phyloP scores from a whole-genome alignment of 768 basidiomycete species.

The Amanita pallidorosea region DNA sequence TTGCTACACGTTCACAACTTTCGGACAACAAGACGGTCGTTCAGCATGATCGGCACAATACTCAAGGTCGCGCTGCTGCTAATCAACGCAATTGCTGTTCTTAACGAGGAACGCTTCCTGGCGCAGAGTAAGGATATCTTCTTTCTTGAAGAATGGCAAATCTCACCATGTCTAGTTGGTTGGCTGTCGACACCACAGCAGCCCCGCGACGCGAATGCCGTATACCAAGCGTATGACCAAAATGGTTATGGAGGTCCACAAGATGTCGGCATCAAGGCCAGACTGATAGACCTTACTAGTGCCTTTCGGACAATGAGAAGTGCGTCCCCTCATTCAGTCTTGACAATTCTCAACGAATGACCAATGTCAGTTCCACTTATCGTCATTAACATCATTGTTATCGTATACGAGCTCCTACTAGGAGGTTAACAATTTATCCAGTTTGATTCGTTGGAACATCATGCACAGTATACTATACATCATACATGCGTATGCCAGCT shows the following conservation, averaged over 20 bases:
- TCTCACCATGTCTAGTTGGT: constrained; percentile 49
- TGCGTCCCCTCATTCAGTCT: constrained; percentile 33
- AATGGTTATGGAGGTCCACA: constrained; percentile 41
- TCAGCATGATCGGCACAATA: constrained; percentile 45
- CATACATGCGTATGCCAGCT: no score
- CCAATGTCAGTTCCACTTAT: constrained; percentile 76
- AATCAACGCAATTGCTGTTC: constrained; percentile 89
- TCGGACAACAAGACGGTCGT: neutral
- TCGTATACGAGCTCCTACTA: constrained; percentile 74
- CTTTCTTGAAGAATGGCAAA: constrained; percentile 9
- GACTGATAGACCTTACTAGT: constrained; percentile 85
- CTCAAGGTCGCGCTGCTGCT: constrained; percentile 82
- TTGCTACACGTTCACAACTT: neutral
- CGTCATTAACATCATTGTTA: constrained; percentile 75
- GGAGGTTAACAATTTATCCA: constrained; percentile 23
- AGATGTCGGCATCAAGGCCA: constrained; percentile 71
- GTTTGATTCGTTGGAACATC: no score
- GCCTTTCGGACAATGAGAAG: constrained; percentile 97
- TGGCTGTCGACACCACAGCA: constrained; percentile 67
- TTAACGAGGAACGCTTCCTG: constrained; percentile 95
- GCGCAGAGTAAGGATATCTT: constrained; percentile 59
- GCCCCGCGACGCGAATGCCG: constrained; percentile 42
- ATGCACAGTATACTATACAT: no score
- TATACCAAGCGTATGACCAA: constrained; percentile 60
- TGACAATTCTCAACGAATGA: constrained; percentile 7